Base-by-base conservation (phyloP, 495 filamentous ascomycete genomes). In the Aspergillus conjunctus region DNA sequence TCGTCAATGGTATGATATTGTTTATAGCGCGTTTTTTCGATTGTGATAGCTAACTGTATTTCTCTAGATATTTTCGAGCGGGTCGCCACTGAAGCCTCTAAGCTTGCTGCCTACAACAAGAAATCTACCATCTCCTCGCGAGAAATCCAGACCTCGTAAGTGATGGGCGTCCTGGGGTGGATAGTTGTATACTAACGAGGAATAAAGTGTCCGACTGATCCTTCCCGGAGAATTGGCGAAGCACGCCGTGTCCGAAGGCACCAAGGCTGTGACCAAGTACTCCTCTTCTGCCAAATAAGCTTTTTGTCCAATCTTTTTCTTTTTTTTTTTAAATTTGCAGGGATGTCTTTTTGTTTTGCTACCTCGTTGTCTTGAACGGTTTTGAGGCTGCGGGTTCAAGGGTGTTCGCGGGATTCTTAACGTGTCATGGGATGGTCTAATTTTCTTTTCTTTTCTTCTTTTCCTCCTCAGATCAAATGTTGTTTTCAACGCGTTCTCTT, bases 211-310 rank as follows among this genome's bases (percentile, higher is more conserved):
- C 65, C 88, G 94, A 60, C 87, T 98, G 45, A 98, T 98, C 77
- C 91, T 98, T 18, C 94, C 94, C 43, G 94, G 94, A 78, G 94
- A 98, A 84, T 85, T 98, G 59, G 94, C 94, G 74, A 98, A 98
- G 88, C 94, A 98, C 79, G 94, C 94, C 69, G 94, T 98, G 31
- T 98, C 94, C 68, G 94, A 98, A 81, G 94, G 94, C 71, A 98
- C 94, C 76, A 98, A 98, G 92, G 94, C 94, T 57, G 94, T 98
- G 65, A 98, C 94, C 85, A 98, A 98, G 87, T 98, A 98, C 86
- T 97, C 93, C 65, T 97, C 93, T 53, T 97, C 93, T 68, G 95
- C 93, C 77, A 98, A 98, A 91, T 98, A 96, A 86, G 80, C 77
- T 66, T 70, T 69, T 79, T 72, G 49, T 69, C 61, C 65, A 62